Evolutionary conservation across 2,329 filamentous ascomycete genomes (phyloP).

Genomic region (Incumbomyces delicatus): DNA sequence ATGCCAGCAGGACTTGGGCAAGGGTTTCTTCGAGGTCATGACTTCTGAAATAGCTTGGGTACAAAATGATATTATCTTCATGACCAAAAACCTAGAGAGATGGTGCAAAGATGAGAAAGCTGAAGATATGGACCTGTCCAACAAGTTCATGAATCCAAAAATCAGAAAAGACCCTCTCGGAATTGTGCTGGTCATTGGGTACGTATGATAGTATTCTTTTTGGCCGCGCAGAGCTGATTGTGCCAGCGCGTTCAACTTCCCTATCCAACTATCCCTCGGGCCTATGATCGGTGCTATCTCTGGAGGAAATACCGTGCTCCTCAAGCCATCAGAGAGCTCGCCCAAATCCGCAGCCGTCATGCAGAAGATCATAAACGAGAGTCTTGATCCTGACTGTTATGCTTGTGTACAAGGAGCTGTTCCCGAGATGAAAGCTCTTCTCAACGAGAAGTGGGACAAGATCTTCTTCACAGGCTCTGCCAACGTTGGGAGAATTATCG

Average conservation of each 20-base stretch:
- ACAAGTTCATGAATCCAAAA: constrained; percentile 59
- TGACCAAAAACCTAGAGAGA: constrained; percentile 65
- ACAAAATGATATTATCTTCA: constrained; percentile 70
- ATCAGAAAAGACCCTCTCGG: constrained; percentile 85
- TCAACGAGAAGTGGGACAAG: constrained; percentile 92
- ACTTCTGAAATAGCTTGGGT: constrained; percentile 68
- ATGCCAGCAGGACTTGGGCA: constrained; percentile 66
- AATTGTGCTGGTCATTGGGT: constrained; percentile 72
- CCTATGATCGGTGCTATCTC: constrained; percentile 84
- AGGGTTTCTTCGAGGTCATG: constrained; percentile 63
- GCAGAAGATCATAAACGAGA: constrained; percentile 64
- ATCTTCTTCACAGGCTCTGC: constrained; percentile 89
- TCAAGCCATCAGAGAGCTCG: constrained; percentile 84
- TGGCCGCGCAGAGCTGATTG: background rate
- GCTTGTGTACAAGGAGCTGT: constrained; percentile 70
- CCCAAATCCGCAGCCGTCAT: constrained; percentile 68
- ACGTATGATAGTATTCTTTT: constrained; percentile 17
- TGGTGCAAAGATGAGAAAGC: constrained; percentile 77
- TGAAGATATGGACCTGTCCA: constrained; percentile 57
- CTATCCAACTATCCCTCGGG: constrained; percentile 66
- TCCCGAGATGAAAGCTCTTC: constrained; percentile 67
- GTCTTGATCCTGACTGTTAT: constrained; percentile 69
- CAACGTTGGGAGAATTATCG: constrained; percentile 72
- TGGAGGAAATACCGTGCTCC: constrained; percentile 76
- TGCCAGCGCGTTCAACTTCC: constrained; percentile 76